Evolutionary conservation across 2,329 filamentous ascomycete species (phyloP).

Genomic region (Fusarium globosum): DNA sequence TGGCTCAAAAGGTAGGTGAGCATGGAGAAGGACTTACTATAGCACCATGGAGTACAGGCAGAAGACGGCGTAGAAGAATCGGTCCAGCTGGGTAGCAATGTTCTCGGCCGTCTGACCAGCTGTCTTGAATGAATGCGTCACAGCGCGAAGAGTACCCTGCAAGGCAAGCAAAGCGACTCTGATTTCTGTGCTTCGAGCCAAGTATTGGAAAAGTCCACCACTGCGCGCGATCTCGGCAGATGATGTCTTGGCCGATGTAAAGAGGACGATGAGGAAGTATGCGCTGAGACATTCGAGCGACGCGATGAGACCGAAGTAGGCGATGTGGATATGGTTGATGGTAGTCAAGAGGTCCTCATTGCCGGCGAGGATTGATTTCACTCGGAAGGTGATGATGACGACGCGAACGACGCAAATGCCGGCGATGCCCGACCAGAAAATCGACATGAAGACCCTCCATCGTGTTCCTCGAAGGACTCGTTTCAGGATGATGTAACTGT

Average conservation of each 20-base stretch:
- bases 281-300: slow-evolving; percentile 53
- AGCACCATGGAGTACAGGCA: slow-evolving; percentile 54
- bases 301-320: slow-evolving; percentile 54
- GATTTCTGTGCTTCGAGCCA: slow-evolving; percentile 53
- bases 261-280: slow-evolving; percentile 52
- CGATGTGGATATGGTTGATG: slow-evolving; percentile 54
- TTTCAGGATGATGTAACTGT: slow-evolving; percentile 63
- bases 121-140: slow-evolving; percentile 54
- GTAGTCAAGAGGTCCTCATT: slow-evolving; percentile 39
- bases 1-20: accelerated
- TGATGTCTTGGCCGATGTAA: slow-evolving; percentile 44
- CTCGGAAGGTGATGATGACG: slow-evolving; percentile 49
- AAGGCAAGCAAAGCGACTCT: slow-evolving; percentile 51
- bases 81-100: slow-evolving; percentile 52
- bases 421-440: slow-evolving; percentile 68
- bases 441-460: slow-evolving; percentile 57
- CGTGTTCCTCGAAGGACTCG: slow-evolving; percentile 57
- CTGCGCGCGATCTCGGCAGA: slow-evolving; percentile 41
- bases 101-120: slow-evolving; percentile 50
- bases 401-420: slow-evolving; percentile 62
- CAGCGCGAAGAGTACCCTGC: slow-evolving; percentile 51
- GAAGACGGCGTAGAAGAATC: slow-evolving; percentile 54
- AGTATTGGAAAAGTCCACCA: slow-evolving; percentile 51
- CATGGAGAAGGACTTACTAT: slow-evolving; percentile 44
- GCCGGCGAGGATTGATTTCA: slow-evolving; percentile 44